Evolutionary conservation across 768 basidiomycete species (phyloP).

Genomic region (Pisolithus microcarpus): DNA sequence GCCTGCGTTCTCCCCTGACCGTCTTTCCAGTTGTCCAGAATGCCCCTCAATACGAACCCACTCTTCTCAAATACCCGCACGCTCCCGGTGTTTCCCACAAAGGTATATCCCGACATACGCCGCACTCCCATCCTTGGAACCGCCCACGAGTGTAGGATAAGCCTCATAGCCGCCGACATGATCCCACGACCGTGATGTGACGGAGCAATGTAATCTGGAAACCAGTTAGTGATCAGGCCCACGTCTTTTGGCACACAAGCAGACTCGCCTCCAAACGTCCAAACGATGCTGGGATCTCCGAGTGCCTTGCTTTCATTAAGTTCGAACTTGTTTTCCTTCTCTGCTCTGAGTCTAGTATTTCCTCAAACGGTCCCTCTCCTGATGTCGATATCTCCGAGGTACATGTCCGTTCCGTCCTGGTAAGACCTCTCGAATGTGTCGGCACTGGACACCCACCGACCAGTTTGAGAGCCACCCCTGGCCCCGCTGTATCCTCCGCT

Average conservation of each 20-base stretch:
- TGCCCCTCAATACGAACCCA: conserved; percentile 41
- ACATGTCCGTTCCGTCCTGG: conserved; percentile 48
- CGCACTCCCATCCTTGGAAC: conserved; percentile 57
- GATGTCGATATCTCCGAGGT: conserved; percentile 38
- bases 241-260: neutral
- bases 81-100: conserved; percentile 52
- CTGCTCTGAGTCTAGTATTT: conserved; percentile 31
- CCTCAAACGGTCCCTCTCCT: conserved; percentile 20
- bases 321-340: conserved; percentile 26
- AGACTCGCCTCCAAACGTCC: conserved; percentile 52
- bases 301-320: conserved; percentile 35
- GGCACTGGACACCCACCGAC: conserved; percentile 44
- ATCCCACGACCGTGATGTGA: conserved; percentile 63
- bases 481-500: conserved; percentile 10
- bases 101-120: conserved; percentile 37
- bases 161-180: conserved; percentile 59
- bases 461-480: conserved; percentile 21
- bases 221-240: neutral
- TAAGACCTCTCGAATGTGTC: conserved; percentile 44
- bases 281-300: conserved; percentile 53
- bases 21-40: conserved; percentile 32
- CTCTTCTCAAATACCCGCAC: conserved; percentile 61
- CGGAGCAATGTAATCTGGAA: conserved; percentile 50
- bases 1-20: conserved; percentile 32
- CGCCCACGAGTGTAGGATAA: conserved; percentile 51